Evolutionary conservation across 2,329 filamentous ascomycete genomes (phyloP).

Genomic region (Raffaelea albimanens): DNA sequence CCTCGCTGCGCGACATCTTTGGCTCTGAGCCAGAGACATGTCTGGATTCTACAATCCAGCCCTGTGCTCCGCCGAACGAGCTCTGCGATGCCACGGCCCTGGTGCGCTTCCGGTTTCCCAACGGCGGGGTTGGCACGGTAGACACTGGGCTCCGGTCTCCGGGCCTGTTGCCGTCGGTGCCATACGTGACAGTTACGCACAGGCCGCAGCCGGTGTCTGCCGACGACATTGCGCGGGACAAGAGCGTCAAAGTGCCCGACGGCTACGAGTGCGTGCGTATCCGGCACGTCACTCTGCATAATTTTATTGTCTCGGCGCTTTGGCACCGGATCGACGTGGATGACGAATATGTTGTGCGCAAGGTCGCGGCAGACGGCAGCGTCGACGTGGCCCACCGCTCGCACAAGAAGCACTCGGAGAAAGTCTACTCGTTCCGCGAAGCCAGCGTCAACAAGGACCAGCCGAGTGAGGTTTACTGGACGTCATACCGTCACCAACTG

Average conservation of each 20-base stretch:
- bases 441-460: conserved; percentile 18
- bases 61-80: too few species aligned
- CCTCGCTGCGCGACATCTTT: conserved; percentile 28
- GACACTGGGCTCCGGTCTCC: too few species aligned
- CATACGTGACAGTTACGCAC: conserved; percentile 3
- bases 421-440: conserved; percentile 26
- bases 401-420: conserved; percentile 16
- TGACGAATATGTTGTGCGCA: conserved; percentile 23
- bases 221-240: neutral
- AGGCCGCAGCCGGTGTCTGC: conserved; percentile 3
- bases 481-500: conserved; percentile 34
- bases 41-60: too few species aligned
- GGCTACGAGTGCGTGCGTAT: conserved; percentile 11
- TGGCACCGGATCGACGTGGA: conserved; percentile 27
- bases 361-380: conserved; percentile 11
- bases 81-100: conserved; percentile 23
- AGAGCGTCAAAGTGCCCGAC: neutral
- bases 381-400: conserved; percentile 11
- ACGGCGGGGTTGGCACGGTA: conserved; percentile 25
- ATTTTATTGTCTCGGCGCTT: conserved; percentile 18
- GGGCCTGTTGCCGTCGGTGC: too few species aligned
- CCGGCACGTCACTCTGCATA: conserved; percentile 19
- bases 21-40: conserved; percentile 28
- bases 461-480: conserved; percentile 28
- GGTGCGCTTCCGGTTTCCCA: conserved; percentile 28